phyloP scores from a whole-genome alignment of 495 filamentous ascomycete genomes.

The Elaphomyces granulatus region DNA sequence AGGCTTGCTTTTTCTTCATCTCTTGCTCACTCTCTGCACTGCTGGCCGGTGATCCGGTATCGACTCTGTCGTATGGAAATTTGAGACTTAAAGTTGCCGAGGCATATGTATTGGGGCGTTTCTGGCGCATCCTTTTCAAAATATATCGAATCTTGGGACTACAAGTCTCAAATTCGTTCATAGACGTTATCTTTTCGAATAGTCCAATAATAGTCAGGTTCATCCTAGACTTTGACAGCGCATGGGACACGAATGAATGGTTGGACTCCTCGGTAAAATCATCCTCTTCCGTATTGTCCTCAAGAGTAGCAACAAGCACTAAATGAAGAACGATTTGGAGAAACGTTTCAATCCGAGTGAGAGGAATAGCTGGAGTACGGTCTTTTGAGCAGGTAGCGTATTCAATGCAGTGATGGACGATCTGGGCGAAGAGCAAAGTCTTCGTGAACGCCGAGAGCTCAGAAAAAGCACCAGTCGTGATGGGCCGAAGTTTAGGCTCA shows the following conservation, averaged over 20 bases:
- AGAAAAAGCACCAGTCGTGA: conserved; percentile 60
- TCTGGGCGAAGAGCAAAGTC: conserved; percentile 75
- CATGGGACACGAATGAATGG: conserved; percentile 53
- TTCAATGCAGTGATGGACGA: conserved; percentile 75
- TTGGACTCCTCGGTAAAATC: conserved; percentile 30
- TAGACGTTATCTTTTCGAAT: conserved; percentile 57
- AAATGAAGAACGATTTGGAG: conserved; percentile 83
- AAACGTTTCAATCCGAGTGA: conserved; percentile 77
- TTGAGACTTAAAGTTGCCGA: conserved; percentile 37
- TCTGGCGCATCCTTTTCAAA: conserved; percentile 75
- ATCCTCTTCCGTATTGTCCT: conserved; percentile 54
- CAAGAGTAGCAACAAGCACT: conserved; percentile 63
- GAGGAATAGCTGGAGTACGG: conserved; percentile 54
- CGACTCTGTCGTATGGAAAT: conserved; percentile 39
- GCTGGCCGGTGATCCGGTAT: conserved; percentile 42
- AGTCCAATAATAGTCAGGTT: conserved; percentile 56
- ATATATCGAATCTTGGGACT: conserved; percentile 75
- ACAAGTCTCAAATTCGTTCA: conserved; percentile 61
- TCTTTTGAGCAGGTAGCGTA: conserved; percentile 54
- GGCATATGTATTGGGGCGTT: conserved; percentile 53
- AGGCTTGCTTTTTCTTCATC: conserved; percentile 73
- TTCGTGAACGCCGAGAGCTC: conserved; percentile 62
- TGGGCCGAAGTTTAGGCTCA: conserved; percentile 72
- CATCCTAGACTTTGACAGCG: conserved; percentile 45
- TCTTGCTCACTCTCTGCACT: conserved; percentile 58